Evolutionary conservation across 2,329 filamentous ascomycete genomes (phyloP), one percentile per base, ranked within the genome.

Genomic region (Aspergillus sp.): DNA sequence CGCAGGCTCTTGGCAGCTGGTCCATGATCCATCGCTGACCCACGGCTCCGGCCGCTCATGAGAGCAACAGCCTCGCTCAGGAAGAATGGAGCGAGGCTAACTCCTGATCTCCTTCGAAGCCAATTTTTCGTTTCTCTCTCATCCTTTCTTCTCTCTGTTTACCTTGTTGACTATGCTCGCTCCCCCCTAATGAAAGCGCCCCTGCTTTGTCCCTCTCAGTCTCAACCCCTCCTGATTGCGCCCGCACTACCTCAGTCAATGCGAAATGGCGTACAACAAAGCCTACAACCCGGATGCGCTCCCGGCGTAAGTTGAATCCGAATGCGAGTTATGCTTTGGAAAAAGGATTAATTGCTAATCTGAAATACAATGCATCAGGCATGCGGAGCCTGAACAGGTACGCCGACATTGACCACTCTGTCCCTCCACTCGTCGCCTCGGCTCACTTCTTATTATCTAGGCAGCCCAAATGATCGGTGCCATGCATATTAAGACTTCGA

Each of bases 271-370:
- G 60, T 98, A 98, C 84, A 96, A 96, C 80, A 89, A 88, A 77
- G 87, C 90, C 59, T 95, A 93, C 82, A 96, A 99, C 78, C 93
- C 93, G 38, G 94, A 99, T 82, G 91, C 93, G 75, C 87, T 99
- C 66, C 94, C 94, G 75, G 92, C 92, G 91, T 95, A 84, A 81
- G 89, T 80, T 59, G 13, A 54, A 17, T n/a, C 54, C 5, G 15
- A 41, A 47, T 22, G 2, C 23, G 17, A 9, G n/a, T 13, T 41
- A 4, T 41, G 6, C 15, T 9, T 46, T 31, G 43, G 43, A 15
- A 25, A 38, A 19, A 17, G 34, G 11, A 47, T 25, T 5, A 41
- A 41, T 53, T 22, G 28, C 65, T 70, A 68, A 64, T 57, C 54
- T 66, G 52, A 15, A 62, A 25, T 28, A 34, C 61, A 46, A 60